Percentiles rank a stretch among this genome's conserved stretches.
phyloP scores from a whole-genome alignment of 495 filamentous ascomycete species.

The Aspergillus affinis region DNA sequence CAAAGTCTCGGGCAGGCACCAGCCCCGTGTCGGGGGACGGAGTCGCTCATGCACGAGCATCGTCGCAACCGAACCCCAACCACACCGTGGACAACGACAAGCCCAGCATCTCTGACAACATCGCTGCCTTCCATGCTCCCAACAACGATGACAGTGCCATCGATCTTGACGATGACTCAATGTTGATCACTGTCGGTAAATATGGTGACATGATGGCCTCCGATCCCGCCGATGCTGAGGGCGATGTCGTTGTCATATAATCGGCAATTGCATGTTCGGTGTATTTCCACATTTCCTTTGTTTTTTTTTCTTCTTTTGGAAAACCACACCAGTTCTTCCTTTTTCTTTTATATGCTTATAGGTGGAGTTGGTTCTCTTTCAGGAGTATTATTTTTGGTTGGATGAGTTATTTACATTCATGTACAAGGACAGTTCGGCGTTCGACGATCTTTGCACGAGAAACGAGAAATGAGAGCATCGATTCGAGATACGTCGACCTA shows the following conservation, averaged over 20 bases:
- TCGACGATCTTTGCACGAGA: constrained; percentile 41
- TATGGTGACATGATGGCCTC: constrained; percentile 52
- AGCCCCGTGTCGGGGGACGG: constrained; percentile 10
- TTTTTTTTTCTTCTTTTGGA: constrained; percentile 18
- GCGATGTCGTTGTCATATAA: constrained; percentile 51
- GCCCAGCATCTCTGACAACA: constrained; percentile 28
- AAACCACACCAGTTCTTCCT: constrained; percentile 14
- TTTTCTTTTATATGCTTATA: constrained; percentile 18
- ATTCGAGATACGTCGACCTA: constrained; percentile 20
- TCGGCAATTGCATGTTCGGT: constrained; percentile 15
- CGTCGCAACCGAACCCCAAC: constrained; percentile 18
- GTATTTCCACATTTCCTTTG: background rate
- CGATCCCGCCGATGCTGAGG: constrained; percentile 48
- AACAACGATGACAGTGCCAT: constrained; percentile 52
- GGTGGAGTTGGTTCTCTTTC: constrained; percentile 28
- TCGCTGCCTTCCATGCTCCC: constrained; percentile 32
- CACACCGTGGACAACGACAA: constrained; percentile 22
- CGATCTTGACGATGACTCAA: constrained; percentile 47
- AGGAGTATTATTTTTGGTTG: constrained; percentile 26
- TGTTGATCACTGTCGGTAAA: constrained; percentile 50
- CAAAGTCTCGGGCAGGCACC: constrained; percentile 12
- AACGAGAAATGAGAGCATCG: constrained; percentile 38
- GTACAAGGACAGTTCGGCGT: constrained; percentile 32
- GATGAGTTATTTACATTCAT: constrained; percentile 18
- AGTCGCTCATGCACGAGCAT: constrained; percentile 9